Base-by-base conservation (phyloP, 164 flowering plant genomes). In the Chimonanthus praecox region DNA sequence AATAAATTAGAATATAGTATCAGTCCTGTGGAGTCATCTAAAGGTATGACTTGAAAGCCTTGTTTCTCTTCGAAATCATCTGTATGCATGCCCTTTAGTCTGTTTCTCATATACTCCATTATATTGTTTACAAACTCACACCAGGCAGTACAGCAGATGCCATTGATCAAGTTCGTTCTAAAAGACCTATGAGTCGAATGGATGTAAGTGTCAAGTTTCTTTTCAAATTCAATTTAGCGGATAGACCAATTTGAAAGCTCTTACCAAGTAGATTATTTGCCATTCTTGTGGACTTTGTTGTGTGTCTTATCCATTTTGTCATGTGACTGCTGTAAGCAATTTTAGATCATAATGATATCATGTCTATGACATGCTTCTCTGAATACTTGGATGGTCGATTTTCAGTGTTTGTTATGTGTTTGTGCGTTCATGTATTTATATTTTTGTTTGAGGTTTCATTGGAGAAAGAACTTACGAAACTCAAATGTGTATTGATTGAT, bases 181-280 rank as follows among this genome's bases (percentile, higher is more conserved):
- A 72, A 82, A 86, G 94, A 72, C 92, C 87, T n/a, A 89, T 92
- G 90, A 93, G 98, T 82, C 83, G 87, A 49, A 93, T 72, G 43
- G 97, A 87, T 90, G 99, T 94, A 64, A 78, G 87, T 82, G n/a
- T 45, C 48, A 69, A 9, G 20, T 79, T 69, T 69, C 58, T 72
- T 47, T 13, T 43, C 18, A 6, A 18, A 7, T 74, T 58, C 50
- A n/a, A 4, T 60, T 70, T 68, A 49, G 47, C 2, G 16, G 49
- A 43, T 62, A n/a, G n/a, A 43, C n/a, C 6, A 5, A 16, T 47
- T n/a, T 11, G 46, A 48, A 6, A 4, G 58, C 13, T 75, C 45
- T 47, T 46, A 5, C 67, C 49, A 69, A 62, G 11, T 66, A 11
- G 68, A 65, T 20, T 9, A 65, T 11, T 44, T 20, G 66, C 21